Base-by-base conservation (phyloP, 306 rosid species). In the Luffa acutangula region DNA sequence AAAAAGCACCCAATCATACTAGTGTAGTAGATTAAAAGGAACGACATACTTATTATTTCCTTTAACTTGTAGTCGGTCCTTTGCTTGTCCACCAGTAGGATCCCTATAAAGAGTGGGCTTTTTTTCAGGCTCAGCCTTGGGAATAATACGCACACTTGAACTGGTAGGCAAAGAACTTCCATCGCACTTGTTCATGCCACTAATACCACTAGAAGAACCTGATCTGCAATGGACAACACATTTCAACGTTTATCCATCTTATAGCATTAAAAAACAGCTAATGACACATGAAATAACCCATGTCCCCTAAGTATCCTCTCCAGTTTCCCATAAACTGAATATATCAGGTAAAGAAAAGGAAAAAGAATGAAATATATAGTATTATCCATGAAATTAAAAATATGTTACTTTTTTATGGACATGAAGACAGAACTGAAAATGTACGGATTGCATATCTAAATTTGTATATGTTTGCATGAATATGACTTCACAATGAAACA, bases 41-140 rank as follows among this genome's bases (percentile, higher is more conserved):
- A 64, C n/a, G 56, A 72, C 86, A 81, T 87, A 93, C 98, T 85
- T 87, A 63, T 84, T 93, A 80, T 83, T 90, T 82, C 90, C 93
- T 86, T 84, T 90, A 73, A 78, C 82, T 66, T 83, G 77, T 78
- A 71, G 37, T 56, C 88, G 84, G 59, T 91, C 96, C 85, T 84
- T 87, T 80, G 82, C 83, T 85, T 83, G 82, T 85, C 90, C 91
- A 81, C 85, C 78, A 9, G 71, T 66, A 66, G 90, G 80, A 83
- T 85, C 93, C 84, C 87, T 90, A 74, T 82, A 79, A 83, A 81
- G 83, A 80, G 85, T 39, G 79, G 83, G 84, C 84, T 88, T 93
- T 46, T 71, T 71, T 70, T 86, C 96, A 58, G 25, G 81, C 83
- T 89, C 98, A 54, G 85, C 85, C 91, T 85, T 90, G 70, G 82